Conservation (phyloP, 2,329 filamentous ascomycete genomes). For the Ambrosiella xylebori region DNA sequence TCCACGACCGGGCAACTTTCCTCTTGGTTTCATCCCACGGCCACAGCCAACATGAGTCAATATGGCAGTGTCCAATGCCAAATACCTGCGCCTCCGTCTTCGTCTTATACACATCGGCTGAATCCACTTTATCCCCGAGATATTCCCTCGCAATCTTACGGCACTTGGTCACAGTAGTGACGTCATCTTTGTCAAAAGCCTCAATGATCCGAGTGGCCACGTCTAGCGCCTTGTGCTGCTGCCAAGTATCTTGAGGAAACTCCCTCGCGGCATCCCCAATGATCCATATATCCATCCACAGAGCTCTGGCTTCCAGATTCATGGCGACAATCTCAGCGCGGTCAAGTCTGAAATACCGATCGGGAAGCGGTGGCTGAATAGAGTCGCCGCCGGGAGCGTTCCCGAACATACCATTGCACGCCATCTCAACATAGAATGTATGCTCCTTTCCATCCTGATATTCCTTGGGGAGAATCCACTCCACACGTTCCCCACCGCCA, state of each 20-base stretch:
- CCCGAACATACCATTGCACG: constrained; percentile 97
- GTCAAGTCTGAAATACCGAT: constrained; percentile 59
- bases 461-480: constrained; percentile 74
- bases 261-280: constrained; percentile 83
- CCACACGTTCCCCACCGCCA: constrained; percentile 69
- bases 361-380: constrained; percentile 77
- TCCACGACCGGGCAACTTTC: constrained; percentile 91
- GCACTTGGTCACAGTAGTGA: constrained; percentile 60
- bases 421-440: constrained; percentile 91
- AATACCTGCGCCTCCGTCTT: constrained; percentile 62
- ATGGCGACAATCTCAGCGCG: constrained; percentile 78
- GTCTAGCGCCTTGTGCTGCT: constrained; percentile 71
- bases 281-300: constrained; percentile 92
- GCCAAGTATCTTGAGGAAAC: constrained; percentile 74
- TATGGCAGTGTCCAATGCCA: constrained; percentile 90
- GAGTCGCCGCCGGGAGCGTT: constrained; percentile 69
- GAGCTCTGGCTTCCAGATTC: constrained; percentile 64
- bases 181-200: constrained; percentile 63
- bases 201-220: constrained; percentile 82
- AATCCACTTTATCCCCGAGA: constrained; percentile 65
- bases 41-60: constrained; percentile 97
- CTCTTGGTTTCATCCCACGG: constrained; percentile 95
- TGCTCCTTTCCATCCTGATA: constrained; percentile 79
- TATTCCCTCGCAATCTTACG: constrained; percentile 73
- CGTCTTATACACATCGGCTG: constrained; percentile 64